Base-by-base conservation (phyloP, 2,329 filamentous ascomycete species). In the Penicillium janthinellum region DNA sequence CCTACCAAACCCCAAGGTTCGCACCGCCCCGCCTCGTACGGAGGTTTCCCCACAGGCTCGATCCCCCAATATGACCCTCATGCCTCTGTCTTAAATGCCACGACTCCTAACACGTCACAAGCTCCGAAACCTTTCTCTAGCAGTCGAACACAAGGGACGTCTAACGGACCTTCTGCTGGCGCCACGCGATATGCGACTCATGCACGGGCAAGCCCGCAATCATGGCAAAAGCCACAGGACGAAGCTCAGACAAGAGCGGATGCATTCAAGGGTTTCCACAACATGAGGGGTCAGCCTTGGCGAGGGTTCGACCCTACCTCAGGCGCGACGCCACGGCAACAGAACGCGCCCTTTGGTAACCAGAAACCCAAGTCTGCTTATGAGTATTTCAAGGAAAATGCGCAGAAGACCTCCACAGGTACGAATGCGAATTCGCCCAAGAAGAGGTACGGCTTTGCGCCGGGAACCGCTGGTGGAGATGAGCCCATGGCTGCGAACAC, bases 361-460 rank as follows among this genome's bases (percentile, higher is more conserved):
- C 62, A 68, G 52, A 68, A 74, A 51, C 68, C 74, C 10, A 75
- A 75, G 52, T 78, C 77, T 5, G 76, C 77, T 2, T 79, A 77
- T 61, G 76, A 79, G 52, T 68, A 71, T 54, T 73, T 75, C 61
- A 75, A 72, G 56, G 70, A 69, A 34, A 67, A 62, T 42, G 65
- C 60, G 56, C 76, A 70, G 49, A 65, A 75, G n/a, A 72, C 71
- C 20, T 65, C 76, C 28, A 64, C 74, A n/a, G 74, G 73, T 54
- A 64, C 77, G 0, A 75, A 74, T 55, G 65, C 77, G 0, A 72
- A 78, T 31, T 75, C 77, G 4, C 76, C 79, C 3, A 82, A 83
- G 39, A 84, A 79, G 65, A 84, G 79, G 69, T 76, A 78, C 47
- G 85, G 84, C 4, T 88, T 87, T 67, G 83, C 86, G 57, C 84